Evolutionary conservation across 768 basidiomycete species (phyloP).

Genomic region (Agaricus subrufescens): DNA sequence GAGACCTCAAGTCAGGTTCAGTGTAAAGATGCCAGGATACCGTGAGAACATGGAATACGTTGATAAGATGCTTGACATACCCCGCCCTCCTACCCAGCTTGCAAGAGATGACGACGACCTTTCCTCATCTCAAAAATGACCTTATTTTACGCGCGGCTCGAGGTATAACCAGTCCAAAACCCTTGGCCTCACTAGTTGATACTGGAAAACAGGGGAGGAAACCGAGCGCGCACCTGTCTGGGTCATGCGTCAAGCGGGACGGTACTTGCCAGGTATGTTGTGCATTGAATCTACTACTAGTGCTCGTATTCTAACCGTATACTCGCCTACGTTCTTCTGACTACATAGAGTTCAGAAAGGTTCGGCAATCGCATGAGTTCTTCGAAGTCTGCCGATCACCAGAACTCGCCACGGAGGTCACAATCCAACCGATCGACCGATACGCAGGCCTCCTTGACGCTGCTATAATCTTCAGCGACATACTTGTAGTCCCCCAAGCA

Average conservation of each 20-base stretch:
- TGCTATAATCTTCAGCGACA: slow-evolving; percentile 97
- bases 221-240: slow-evolving; percentile 95
- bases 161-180: slow-evolving; percentile 37
- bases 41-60: background rate
- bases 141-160: slow-evolving; percentile 83
- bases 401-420: slow-evolving; percentile 82
- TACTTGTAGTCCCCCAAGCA: slow-evolving; percentile 96
- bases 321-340: background rate
- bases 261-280: slow-evolving; percentile 81
- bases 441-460: slow-evolving; percentile 88
- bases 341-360: slow-evolving; percentile 75
- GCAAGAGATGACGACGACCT: slow-evolving; percentile 35
- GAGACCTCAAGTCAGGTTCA: background rate
- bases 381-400: slow-evolving; percentile 95
- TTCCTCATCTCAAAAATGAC: slow-evolving; percentile 82
- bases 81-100: background rate
- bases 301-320: slow-evolving; percentile 1
- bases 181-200: background rate
- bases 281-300: slow-evolving; percentile 10
- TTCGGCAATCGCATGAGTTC: slow-evolving; percentile 86
- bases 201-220: slow-evolving; percentile 54
- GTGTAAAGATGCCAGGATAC: background rate
- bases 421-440: slow-evolving; percentile 89
- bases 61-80: no score
- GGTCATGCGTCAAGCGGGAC: slow-evolving; percentile 97